A percentile compares a stretch with the other conserved stretches of the same genome.
Evolutionary conservation across 1,284 basidiomycete genomes (phyloP).

Genomic region (Veloporphyrellus conicus): DNA sequence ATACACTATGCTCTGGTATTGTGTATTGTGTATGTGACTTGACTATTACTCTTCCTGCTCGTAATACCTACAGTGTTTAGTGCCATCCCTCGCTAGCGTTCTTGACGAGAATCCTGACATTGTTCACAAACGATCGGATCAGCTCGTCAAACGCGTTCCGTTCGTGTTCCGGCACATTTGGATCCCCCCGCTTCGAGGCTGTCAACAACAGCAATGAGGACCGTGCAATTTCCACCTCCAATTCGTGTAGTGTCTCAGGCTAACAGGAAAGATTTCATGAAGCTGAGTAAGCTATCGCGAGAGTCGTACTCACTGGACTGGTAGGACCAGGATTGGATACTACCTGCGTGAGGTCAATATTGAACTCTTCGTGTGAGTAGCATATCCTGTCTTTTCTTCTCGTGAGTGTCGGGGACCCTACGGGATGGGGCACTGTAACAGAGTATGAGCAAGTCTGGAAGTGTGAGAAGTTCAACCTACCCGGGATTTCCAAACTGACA

Average conservation of each 20-base stretch:
- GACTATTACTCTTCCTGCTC: neutral
- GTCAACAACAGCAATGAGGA: conserved; percentile 56
- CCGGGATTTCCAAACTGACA: conserved; percentile 80
- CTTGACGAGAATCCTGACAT: conserved; percentile 67
- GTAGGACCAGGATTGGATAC: conserved; percentile 45
- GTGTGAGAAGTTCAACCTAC: conserved; percentile 37
- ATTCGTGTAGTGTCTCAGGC: conserved; percentile 64
- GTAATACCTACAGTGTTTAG: conserved; percentile 15
- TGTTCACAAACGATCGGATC: conserved; percentile 79
- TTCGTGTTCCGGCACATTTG: conserved; percentile 54
- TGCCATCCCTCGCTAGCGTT: conserved; percentile 51
- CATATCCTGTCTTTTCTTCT: conserved; percentile 88
- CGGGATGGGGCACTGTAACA: conserved; percentile 51
- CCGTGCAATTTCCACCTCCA: conserved; percentile 68
- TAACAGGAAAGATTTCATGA: conserved; percentile 27
- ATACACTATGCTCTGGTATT: conserved; percentile 11
- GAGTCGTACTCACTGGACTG: conserved; percentile 43
- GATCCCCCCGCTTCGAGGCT: conserved; percentile 57
- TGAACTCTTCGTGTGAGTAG: conserved; percentile 89
- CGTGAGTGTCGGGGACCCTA: conserved; percentile 53
- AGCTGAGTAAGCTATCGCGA: neutral
- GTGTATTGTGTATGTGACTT: conserved; percentile 5
- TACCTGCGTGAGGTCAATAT: conserved; percentile 93
- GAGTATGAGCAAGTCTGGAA: conserved; percentile 2
- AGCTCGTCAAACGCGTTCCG: conserved; percentile 74